Evolutionary conservation across 2,329 filamentous ascomycete genomes (phyloP).

Genomic region (Arthrobotrys entomopaga): DNA sequence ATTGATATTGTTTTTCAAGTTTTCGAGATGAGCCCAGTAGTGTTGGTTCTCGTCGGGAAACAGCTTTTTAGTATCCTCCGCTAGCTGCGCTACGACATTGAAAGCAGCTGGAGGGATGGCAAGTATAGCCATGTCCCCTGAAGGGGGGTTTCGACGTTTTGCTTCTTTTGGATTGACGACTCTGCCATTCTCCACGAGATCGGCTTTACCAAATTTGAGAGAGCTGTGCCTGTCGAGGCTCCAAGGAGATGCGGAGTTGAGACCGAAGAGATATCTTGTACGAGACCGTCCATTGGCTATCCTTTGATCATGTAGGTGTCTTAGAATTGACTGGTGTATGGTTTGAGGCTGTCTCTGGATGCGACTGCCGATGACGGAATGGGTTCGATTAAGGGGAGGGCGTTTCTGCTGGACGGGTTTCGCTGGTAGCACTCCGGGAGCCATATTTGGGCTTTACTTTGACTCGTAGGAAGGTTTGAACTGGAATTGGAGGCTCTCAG

Average conservation of each 20-base stretch:
- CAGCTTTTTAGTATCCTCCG: neutral
- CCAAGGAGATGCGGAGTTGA: conserved; percentile 1
- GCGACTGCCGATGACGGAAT: neutral
- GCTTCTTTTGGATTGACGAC: neutral
- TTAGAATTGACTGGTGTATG: neutral
- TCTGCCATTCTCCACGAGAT: neutral
- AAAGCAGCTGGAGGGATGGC: neutral
- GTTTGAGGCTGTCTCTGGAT: no score
- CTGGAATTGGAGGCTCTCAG: no score
- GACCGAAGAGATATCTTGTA: neutral
- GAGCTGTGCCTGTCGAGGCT: conserved; percentile 4
- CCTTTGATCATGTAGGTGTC: neutral
- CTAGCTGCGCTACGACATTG: neutral
- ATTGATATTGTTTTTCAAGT: neutral
- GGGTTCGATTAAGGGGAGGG: neutral
- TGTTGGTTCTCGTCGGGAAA: conserved; percentile 13
- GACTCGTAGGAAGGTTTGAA: no score
- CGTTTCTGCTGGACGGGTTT: neutral
- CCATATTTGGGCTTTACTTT: no score
- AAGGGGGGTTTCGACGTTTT: no score
- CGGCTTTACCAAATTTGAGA: neutral
- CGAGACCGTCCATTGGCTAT: neutral
- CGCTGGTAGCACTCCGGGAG: no score
- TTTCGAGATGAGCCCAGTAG: conserved; percentile 11
- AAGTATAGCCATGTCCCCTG: neutral